Evolutionary conservation across 805 yeast genomes (phyloP), one percentile per base, ranked within the genome.

Genomic region (Kuraishia ogatae): DNA sequence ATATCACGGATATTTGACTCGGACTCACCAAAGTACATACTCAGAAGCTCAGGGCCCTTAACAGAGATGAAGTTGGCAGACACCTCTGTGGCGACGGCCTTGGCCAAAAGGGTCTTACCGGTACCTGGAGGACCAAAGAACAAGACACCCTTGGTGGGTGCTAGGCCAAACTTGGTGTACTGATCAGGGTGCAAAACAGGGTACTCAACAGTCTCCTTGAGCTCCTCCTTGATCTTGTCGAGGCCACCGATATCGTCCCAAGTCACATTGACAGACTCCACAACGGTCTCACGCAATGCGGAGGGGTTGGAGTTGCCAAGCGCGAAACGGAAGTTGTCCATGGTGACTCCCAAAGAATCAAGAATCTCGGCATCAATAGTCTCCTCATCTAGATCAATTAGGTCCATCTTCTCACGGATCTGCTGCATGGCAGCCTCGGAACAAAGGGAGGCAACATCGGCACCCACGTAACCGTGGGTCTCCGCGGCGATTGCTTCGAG

Each of bases 361-460:
- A 94, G 82, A 26, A 94, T 85, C 77, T 94, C 99, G 46, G 99
- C 97, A 70, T 92, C 98, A 64, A 96, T 94, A 64, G 93, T 94
- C 59, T 92, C 97, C 72, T 91, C 96, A 59, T 92, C 97, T 63
- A 92, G 79, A 67, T 93, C 98, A 64, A 96, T 94, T 61, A 94
- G 79, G 67, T 94, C 99, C 97, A 94, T 92, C 83, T 94, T 94
- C 76, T 94, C 99, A 76, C 99, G 89, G 68, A 94, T 94, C 79
- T 96, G 99, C 80, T 94, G 99, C 99, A 94, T 94, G 57, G 99
- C 99, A 61, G 99, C 99, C 77, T 96, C 99, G n/a, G 97, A 91
- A 80, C 99, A 94, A 67, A 94, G 79, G 7, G 98, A 92, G 1
- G 99, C 99, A 66, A 94, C 79, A 82, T 94, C 99, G 53, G 97